Evolutionary conservation across 331 rosid species (phyloP), one percentile per base, ranked within the genome.

Genomic region (Acacia pycnantha): DNA sequence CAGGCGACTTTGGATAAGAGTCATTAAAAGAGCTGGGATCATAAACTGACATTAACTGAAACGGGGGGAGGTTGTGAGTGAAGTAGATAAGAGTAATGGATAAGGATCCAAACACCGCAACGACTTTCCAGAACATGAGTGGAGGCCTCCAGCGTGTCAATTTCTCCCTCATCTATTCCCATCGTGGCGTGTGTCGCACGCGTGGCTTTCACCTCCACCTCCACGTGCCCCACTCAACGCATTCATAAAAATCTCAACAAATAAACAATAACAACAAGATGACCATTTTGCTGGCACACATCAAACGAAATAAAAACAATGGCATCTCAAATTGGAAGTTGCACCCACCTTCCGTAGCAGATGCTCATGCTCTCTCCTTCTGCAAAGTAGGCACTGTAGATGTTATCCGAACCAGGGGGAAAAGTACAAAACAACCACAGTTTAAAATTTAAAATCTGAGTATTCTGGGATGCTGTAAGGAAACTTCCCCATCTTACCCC

Each of bases 401-500:
- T 86, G 78, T 79, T 14, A 83, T 76, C 13, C 85, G 18, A 40
- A 77, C 82, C 48, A 2, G 2, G 1, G 50, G 12, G 0, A 48
- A 48, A 48, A 48, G 6, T 15, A 26, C 73, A 35, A 27, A 19
- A 8, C n/a, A 18, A 2, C 26, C 59, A 35, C 29, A 2, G 41
- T 59, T 77, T 10, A 43, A 43, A 37, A 6, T 43, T 43, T 44
- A 19, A 61, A 76, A 69, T 56, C 2, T 5, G 4, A 53, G 44
- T 29, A 7, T 33, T 61, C 26, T 4, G 77, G 77, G 73, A 69
- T 81, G 88, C 83, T 31, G 26, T 4, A n/a, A 44, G 0, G 0
- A 0, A 70, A 78, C 5, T 78, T 27, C 78, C 87, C 51, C 66
- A 70, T 15, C 1, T 4, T 78, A 53, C 74, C 82, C 82, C 26